Percentiles rank a stretch among this genome's conserved stretches.
phyloP scores from a whole-genome alignment of 2,329 filamentous ascomycete species.

The Apiospora koreana region DNA sequence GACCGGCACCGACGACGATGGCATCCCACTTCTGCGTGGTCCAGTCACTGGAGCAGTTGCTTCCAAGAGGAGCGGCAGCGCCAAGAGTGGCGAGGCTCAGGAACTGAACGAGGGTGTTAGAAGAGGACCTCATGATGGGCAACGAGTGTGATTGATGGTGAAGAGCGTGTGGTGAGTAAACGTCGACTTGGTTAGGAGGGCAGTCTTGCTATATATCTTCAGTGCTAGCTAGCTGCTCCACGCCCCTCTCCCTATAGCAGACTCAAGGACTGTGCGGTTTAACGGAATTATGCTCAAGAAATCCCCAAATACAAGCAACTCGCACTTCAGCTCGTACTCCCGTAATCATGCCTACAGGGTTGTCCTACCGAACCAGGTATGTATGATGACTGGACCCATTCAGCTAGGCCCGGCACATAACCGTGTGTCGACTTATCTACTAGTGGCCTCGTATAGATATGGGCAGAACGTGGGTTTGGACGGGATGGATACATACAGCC shows the following conservation, averaged over 20 bases:
- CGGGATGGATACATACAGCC: neutral
- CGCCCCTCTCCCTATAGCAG: neutral
- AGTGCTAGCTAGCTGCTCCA: neutral
- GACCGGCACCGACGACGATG: constrained; percentile 51
- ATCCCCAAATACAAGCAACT: neutral
- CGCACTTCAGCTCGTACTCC: neutral
- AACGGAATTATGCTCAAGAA: neutral
- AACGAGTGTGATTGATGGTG: constrained; percentile 1
- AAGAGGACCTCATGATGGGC: constrained; percentile 12
- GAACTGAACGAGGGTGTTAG: neutral
- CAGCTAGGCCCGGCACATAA: neutral
- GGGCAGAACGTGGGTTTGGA: neutral
- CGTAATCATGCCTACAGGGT: neutral
- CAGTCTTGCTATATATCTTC: neutral
- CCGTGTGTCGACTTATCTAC: neutral
- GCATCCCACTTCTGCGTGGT: constrained; percentile 29
- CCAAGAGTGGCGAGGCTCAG: neutral
- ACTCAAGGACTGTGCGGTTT: neutral
- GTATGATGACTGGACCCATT: neutral
- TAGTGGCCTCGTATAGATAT: neutral
- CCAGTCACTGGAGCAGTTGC: constrained; percentile 23
- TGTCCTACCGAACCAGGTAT: neutral
- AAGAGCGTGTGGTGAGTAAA: neutral
- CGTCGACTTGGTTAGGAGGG: neutral
- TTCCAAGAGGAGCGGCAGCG: neutral